phyloP scores from a whole-genome alignment of 1,139 yeast genomes.

The Hanseniaspora uvarum region DNA sequence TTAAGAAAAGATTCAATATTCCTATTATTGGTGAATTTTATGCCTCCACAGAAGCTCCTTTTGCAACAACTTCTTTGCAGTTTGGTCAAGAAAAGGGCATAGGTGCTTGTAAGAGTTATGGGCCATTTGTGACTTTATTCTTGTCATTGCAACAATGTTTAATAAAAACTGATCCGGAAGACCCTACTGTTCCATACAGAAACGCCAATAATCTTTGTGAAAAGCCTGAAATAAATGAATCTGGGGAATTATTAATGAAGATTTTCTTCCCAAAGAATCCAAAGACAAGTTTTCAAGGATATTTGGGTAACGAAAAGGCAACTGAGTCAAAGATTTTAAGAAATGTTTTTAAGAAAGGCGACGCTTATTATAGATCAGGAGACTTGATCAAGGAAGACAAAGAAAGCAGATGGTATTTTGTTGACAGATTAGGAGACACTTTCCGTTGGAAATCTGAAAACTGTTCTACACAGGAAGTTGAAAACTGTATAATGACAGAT shows the following conservation, averaged over 20 bases:
- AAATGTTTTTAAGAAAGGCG: slow-evolving; percentile 74
- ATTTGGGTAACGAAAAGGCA: slow-evolving; percentile 69
- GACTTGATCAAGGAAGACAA: slow-evolving; percentile 66
- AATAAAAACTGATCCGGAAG: slow-evolving; percentile 73
- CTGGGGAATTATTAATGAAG: slow-evolving; percentile 80
- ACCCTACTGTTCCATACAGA: slow-evolving; percentile 60
- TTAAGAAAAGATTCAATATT: slow-evolving; percentile 68
- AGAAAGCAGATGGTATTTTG: slow-evolving; percentile 67
- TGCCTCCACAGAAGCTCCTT: slow-evolving; percentile 88
- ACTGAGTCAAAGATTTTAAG: slow-evolving; percentile 62
- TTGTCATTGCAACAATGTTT: slow-evolving; percentile 50
- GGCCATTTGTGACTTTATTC: slow-evolving; percentile 48
- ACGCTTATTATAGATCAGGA: slow-evolving; percentile 85
- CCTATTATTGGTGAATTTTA: slow-evolving; percentile 79
- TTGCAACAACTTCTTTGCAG: slow-evolving; percentile 79
- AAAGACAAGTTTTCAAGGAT: slow-evolving; percentile 79
- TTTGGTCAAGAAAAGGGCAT: slow-evolving; percentile 60
- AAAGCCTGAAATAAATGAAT: slow-evolving; percentile 46
- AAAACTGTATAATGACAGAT: slow-evolving; percentile 45
- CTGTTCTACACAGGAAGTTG: slow-evolving; percentile 90
- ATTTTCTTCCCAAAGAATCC: slow-evolving; percentile 54
- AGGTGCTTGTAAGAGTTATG: slow-evolving; percentile 85
- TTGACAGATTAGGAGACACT: slow-evolving; percentile 90
- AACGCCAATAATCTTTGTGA: slow-evolving; percentile 58
- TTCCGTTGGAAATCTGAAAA: slow-evolving; percentile 97